Conservation (phyloP, 208 protist genomes). For the Leishmania arabica region DNA sequence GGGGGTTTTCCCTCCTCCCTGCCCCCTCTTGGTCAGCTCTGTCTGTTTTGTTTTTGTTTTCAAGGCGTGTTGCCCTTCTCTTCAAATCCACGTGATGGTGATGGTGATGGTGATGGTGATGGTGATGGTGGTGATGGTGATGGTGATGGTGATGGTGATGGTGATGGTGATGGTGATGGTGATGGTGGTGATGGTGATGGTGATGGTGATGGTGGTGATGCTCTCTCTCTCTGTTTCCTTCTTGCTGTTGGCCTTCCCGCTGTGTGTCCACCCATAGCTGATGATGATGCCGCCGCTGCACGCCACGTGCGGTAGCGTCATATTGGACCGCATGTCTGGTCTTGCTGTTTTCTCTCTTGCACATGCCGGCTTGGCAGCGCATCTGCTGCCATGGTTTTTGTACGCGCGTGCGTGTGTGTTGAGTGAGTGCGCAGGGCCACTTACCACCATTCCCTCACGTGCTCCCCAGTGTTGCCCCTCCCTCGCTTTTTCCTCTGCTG, state of each 20-base stretch:
- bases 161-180: no score
- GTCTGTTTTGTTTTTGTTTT: neutral
- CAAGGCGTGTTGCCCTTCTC: neutral
- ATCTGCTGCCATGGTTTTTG: neutral
- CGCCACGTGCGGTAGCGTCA: no score
- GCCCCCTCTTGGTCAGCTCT: neutral
- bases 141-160: no score
- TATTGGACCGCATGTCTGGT: neutral
- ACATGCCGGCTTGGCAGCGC: neutral
- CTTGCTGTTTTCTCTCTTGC: neutral
- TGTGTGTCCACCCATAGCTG: no score
- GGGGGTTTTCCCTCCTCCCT: no score
- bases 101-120: no score
- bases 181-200: no score
- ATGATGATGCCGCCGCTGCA: no score
- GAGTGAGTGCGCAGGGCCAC: neutral
- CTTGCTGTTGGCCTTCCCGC: no score
- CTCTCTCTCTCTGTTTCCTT: no score
- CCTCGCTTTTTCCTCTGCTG: neutral
- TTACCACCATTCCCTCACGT: neutral
- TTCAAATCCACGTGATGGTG: neutral
- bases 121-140: no score
- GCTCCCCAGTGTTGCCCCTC: neutral
- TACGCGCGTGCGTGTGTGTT: neutral
- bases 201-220: no score